Evolutionary conservation across 108 stramenopile genomes (phyloP), one percentile per base, ranked within the genome.

Genomic region (Nitzschia palea): DNA sequence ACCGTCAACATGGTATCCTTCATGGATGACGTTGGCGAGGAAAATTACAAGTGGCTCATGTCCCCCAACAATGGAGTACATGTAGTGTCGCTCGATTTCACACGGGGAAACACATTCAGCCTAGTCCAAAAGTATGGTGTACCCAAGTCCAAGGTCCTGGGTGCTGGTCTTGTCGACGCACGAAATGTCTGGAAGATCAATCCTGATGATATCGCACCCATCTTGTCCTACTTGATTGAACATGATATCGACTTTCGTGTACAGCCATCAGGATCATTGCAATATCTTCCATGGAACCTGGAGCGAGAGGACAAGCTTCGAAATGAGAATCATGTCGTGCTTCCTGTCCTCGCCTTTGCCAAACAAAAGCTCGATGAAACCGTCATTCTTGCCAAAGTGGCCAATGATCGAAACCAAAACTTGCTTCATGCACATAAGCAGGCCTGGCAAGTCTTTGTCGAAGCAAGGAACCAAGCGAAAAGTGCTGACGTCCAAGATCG

Each of bases 281-380:
- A 82, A 48, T 80, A 56, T 63, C 40, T 70, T 5, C 86, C 86
- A n/a, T 73, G 80, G 81, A 70, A 80, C 40, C 15, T 80, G 26
- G 31, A 62, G 0, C 44, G 73, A 34, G 86, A 87, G 55, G 72
- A 23, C 17, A 55, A 44, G 9, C 64, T 87, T 0, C 37, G n/a
- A n/a, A n/a, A n/a, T n/a, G 17, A 51, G 33, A 45, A 54, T 8
- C 70, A 81, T 33, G 71, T 68, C 12, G 80, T 78, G 31, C 65
- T 53, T 10, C 51, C 27, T 17, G 77, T 83, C 17, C 53, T 88
- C 3, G 57, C 84, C 0, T 88, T 83, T 55, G 79, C 80, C 17
- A 74, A 68, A 48, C 78, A 85, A 62, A 88, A 85, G 71, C 53
- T 88, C 10, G 67, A 22, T 14, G 87, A 88, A 63, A 43, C 86